A percentile compares a stretch with the other conserved stretches of the same genome.
Evolutionary conservation across 768 basidiomycete genomes (phyloP).

Genomic region (Pulveroboletus ravenelii): DNA sequence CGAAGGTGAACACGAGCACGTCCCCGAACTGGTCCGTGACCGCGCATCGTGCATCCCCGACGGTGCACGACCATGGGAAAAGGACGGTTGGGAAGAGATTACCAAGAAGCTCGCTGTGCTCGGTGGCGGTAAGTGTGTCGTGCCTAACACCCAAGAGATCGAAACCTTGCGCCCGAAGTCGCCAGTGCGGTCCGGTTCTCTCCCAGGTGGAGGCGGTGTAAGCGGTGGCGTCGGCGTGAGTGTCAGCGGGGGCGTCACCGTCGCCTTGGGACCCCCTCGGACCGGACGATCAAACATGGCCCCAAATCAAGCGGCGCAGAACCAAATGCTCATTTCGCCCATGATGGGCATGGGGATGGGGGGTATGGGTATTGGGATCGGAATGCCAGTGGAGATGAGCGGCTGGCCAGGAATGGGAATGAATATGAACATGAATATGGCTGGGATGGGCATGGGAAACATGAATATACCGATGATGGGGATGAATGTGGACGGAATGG

Average conservation of each 20-base stretch:
- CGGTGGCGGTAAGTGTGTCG: constrained; percentile 55
- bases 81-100: constrained; percentile 61
- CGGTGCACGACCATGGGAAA: constrained; percentile 47
- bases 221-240: constrained; percentile 21
- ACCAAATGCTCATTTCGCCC: constrained; percentile 33
- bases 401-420: constrained; percentile 35
- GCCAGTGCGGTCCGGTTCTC: constrained; percentile 48
- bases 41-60: constrained; percentile 27
- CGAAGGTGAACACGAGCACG: constrained; percentile 54
- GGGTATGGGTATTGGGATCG: constrained; percentile 35
- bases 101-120: constrained; percentile 44
- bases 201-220: constrained; percentile 23
- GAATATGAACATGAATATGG: constrained; percentile 36
- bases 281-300: constrained; percentile 12
- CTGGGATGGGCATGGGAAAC: constrained; percentile 38
- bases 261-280: constrained; percentile 14
- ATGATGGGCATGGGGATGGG: constrained; percentile 45
- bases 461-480: constrained; percentile 39
- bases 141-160: constrained; percentile 74
- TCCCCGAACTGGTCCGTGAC: constrained; percentile 35
- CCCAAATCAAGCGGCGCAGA: constrained; percentile 18
- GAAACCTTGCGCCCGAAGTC: constrained; percentile 84
- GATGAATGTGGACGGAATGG: constrained; percentile 36
- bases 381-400: constrained; percentile 32
- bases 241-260: constrained; percentile 20